phyloP scores from a whole-genome alignment of 176 grass and related monocot genomes.

The Oryza glaberrima region DNA sequence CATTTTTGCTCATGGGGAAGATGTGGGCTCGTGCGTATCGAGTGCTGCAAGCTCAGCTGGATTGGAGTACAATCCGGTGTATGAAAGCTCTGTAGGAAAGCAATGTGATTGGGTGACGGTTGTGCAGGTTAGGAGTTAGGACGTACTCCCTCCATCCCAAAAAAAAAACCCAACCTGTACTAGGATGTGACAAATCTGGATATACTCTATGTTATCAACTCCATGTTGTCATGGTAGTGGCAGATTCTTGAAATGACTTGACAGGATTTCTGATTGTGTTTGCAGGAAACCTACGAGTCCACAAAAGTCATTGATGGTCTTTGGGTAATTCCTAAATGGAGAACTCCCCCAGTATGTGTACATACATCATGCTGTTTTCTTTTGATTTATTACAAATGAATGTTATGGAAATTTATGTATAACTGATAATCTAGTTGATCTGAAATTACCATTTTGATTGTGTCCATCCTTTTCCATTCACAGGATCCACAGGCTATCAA shows the following conservation, averaged over 20 bases:
- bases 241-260: conserved; percentile 7
- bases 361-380: conserved; percentile 8
- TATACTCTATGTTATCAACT: too few species aligned
- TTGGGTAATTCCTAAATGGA: conserved; percentile 97
- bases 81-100: conserved; percentile 70
- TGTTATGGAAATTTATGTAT: not conserved
- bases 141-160: too few species aligned
- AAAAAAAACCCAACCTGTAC: too few species aligned
- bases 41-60: conserved; percentile 59
- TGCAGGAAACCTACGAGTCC: conserved; percentile 68
- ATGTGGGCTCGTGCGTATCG: conserved; percentile 54
- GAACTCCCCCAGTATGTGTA: conserved; percentile 66
- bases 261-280: conserved; percentile 18
- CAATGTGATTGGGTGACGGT: conserved; percentile 68
- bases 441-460: conserved; percentile 5
- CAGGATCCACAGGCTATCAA: conserved; percentile 84
- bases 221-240: not conserved
- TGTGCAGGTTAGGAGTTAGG: conserved; percentile 59
- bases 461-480: not conserved
- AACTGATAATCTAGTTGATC: conserved; percentile 16
- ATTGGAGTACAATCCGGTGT: conserved; percentile 67
- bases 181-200: too few species aligned
- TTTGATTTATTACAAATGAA: not conserved
- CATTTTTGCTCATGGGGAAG: conserved; percentile 60
- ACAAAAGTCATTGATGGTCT: conserved; percentile 74